A percentile compares a stretch with the other conserved stretches of the same genome.
Evolutionary conservation across 352 stramenopile genomes (phyloP).

Genomic region (Phytophthora citricola): DNA sequence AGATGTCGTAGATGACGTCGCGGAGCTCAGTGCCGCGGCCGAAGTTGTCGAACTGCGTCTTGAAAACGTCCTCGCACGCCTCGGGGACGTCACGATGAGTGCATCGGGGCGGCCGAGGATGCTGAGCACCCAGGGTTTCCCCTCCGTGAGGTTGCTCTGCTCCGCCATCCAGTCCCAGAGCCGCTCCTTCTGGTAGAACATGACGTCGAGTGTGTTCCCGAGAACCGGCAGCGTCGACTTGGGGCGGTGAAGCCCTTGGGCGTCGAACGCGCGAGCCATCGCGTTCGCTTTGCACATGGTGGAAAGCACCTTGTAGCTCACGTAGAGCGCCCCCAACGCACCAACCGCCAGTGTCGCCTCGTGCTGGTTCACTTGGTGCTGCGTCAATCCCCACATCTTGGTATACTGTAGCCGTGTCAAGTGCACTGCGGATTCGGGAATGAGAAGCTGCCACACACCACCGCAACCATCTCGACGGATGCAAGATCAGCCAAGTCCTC

Average conservation of each 20-base stretch:
- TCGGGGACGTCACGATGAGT: constrained; percentile 47
- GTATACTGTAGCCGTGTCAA: neutral
- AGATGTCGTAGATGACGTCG: constrained; percentile 41
- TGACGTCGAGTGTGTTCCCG: constrained; percentile 44
- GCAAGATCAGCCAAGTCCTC: constrained; percentile 12
- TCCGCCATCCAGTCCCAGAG: constrained; percentile 68
- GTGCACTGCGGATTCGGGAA: constrained; percentile 14
- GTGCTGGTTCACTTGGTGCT: constrained; percentile 22
- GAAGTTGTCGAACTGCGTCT: constrained; percentile 62
- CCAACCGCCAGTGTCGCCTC: constrained; percentile 11
- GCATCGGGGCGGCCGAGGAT: constrained; percentile 38
- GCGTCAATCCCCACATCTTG: constrained; percentile 19
- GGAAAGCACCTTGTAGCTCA: constrained; percentile 20
- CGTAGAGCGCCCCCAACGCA: constrained; percentile 17
- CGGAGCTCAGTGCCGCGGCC: constrained; percentile 29
- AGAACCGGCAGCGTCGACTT: constrained; percentile 43
- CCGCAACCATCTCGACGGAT: constrained; percentile 24
- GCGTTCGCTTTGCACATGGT: constrained; percentile 9
- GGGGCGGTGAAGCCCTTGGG: constrained; percentile 31
- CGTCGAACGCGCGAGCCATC: constrained; percentile 21
- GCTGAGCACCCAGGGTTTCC: constrained; percentile 56
- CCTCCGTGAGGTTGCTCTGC: constrained; percentile 39
- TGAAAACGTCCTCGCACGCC: constrained; percentile 39
- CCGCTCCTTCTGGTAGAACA: constrained; percentile 45
- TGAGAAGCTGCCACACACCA: constrained; percentile 20